Conservation (phyloP, 345 rosid genomes). For the Gossypium ekmanianum region DNA sequence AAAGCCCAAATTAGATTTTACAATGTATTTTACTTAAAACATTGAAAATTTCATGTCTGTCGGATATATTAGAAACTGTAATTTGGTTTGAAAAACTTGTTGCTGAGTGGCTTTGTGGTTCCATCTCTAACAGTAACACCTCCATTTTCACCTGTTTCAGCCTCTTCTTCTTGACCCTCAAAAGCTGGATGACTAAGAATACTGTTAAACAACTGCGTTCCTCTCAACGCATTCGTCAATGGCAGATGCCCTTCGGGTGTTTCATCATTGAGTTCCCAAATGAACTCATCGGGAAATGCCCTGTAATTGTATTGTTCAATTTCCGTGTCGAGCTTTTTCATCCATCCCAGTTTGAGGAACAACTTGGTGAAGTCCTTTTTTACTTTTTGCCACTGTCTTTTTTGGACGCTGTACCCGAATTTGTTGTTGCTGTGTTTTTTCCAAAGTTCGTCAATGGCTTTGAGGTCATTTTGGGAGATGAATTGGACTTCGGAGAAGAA, state of each 20-base stretch:
- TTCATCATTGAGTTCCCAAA: constrained; percentile 72
- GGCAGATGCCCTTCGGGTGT: constrained; percentile 90
- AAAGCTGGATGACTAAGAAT: constrained; percentile 85
- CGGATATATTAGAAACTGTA: constrained; percentile 9
- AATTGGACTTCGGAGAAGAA: constrained; percentile 93
- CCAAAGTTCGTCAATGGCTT: constrained; percentile 77
- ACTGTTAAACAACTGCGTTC: constrained; percentile 63
- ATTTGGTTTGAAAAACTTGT: constrained; percentile 43
- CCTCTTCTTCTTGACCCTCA: constrained; percentile 30
- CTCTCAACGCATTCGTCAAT: constrained; percentile 86
- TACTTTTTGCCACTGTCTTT: constrained; percentile 55
- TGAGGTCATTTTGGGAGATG: constrained; percentile 55
- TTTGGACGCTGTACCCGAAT: constrained; percentile 85
- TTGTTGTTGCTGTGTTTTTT: constrained; percentile 52
- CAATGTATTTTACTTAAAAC: neutral
- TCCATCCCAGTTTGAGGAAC: constrained; percentile 84
- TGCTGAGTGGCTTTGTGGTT: constrained; percentile 29
- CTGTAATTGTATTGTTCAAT: constrained; percentile 79
- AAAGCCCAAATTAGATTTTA: neutral
- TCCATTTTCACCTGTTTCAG: constrained; percentile 15
- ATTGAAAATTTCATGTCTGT: neutral
- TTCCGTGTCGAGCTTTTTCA: constrained; percentile 92
- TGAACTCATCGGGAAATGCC: constrained; percentile 76
- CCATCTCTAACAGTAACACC: constrained; percentile 17
- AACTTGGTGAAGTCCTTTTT: constrained; percentile 67